Conservation (phyloP, 306 rosid genomes). For the Lathyrus tuberosus region DNA sequence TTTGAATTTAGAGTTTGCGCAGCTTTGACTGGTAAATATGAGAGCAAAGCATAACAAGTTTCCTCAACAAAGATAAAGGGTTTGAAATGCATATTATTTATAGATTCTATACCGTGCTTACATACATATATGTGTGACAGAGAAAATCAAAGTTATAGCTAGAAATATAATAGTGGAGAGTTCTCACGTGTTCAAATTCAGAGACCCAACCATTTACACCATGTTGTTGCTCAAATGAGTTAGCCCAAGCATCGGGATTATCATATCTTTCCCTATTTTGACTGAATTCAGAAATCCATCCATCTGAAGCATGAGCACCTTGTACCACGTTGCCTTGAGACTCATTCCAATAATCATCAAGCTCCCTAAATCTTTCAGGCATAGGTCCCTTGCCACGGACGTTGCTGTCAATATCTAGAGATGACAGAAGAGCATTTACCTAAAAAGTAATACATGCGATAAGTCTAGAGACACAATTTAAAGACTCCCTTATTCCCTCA, state of each 20-base stretch:
- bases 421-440: slow-evolving; percentile 89
- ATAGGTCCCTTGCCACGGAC: slow-evolving; percentile 57
- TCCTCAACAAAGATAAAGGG: slow-evolving; percentile 27
- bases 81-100: slow-evolving; percentile 22
- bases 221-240: slow-evolving; percentile 81
- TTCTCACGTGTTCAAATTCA: slow-evolving; percentile 85
- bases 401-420: slow-evolving; percentile 80
- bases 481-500: slow-evolving; percentile 9
- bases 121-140: not conserved
- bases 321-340: slow-evolving; percentile 76
- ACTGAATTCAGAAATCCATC: slow-evolving; percentile 83
- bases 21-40: slow-evolving; percentile 9
- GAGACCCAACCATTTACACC: slow-evolving; percentile 94
- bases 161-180: slow-evolving; percentile 19
- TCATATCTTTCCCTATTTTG: slow-evolving; percentile 62
- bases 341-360: slow-evolving; percentile 92
- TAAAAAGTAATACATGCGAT: slow-evolving; percentile 45
- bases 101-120: slow-evolving; percentile 10
- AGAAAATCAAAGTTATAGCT: slow-evolving; percentile 20
- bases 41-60: slow-evolving; percentile 26
- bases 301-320: slow-evolving; percentile 61
- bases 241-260: slow-evolving; percentile 82
- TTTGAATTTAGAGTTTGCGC: slow-evolving; percentile 15
- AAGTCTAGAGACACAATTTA: slow-evolving; percentile 33
- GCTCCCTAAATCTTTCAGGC: slow-evolving; percentile 73